These are phyloP conservation scores for Lathyrus sativus DNA, from an alignment of 306 rosid genomes.

Conservation along the genomic window DNA sequence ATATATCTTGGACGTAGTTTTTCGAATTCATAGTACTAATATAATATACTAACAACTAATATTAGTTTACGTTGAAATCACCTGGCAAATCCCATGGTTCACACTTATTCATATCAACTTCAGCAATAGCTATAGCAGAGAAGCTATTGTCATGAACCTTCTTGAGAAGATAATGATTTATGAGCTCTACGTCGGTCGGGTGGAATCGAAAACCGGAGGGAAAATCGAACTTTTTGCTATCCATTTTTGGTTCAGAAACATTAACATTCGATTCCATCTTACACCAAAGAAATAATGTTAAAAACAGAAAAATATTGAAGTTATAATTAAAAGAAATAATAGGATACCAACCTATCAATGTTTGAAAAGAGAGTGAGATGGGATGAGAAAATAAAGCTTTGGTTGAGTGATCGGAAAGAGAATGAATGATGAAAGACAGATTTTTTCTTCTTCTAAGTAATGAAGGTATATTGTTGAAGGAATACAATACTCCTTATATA, in stretches of 20 bases:
- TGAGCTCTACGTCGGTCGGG: constrained; percentile 81
- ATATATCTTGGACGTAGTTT: background rate
- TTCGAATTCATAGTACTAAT: background rate
- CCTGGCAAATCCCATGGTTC: constrained; percentile 96
- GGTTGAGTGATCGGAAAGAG: background rate
- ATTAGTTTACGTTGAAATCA: constrained; percentile 29
- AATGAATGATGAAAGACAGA: too few relatives aligned
- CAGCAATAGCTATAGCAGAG: constrained; percentile 61
- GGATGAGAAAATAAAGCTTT: background rate
- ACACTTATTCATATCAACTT: constrained; percentile 73
- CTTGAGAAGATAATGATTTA: constrained; percentile 57
- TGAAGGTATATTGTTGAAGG: constrained; percentile 27
- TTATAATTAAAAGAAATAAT: too few relatives aligned
- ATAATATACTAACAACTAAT: background rate
- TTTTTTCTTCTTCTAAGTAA: constrained; percentile 20
- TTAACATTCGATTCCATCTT: constrained; percentile 49
- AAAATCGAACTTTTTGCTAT: constrained; percentile 49
- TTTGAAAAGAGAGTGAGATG: background rate
- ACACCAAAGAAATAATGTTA: background rate
- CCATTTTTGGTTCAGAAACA: constrained; percentile 22
- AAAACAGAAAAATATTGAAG: too few relatives aligned
- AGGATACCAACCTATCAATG: constrained; percentile 16
- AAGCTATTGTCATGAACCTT: constrained; percentile 60
- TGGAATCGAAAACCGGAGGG: constrained; percentile 81
- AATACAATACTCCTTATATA: constrained; percentile 40